Base-by-base conservation (phyloP, 177 flowering plant genomes). In the Telopea speciosissima region DNA sequence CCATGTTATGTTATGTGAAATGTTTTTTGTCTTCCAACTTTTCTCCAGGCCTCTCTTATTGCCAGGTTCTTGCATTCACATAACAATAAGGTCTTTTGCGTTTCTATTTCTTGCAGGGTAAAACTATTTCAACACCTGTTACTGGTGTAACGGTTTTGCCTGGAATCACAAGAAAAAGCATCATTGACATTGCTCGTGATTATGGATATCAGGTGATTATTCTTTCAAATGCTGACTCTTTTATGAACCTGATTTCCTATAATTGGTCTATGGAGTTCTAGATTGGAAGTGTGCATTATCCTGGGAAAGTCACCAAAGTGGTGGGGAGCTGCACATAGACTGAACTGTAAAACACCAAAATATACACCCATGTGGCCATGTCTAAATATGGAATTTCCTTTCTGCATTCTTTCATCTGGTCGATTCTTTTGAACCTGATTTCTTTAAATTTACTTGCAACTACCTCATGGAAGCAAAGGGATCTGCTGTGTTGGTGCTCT, bases 141-240 rank as follows among this genome's bases (percentile, higher is more conserved):
- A 68, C 82, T 17, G 69, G 68, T 23, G 98, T 97, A 62, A 93
- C 95, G 12, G 85, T 96, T 66, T 92, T 96, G 23, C 52, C 84
- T 58, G 98, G 99, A 40, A 72, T 96, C 9, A 96, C 99, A 2
- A 72, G 97, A 56, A 90, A 82, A 77, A 93, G 97, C 83, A 82
- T 93, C 70, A 83, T 96, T 40, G 95, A 89, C 19, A 79, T 93
- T 42, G 93, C 95, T 68, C 74, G 75, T 28, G 85, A 81, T 78
- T 75, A 70, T 24, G 96, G 92, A 62, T 93, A 85, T 74, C 76
- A 89, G 90, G 99, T 95, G 49, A 65, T 21, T 14, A 49, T 44
- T 16, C 28, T 66, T 14, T 14, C 12, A 21, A 31, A 21, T n/a
- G n/a, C n/a, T 17, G 16, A 28, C 22, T 19, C 10, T 63, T 63